Conservation (phyloP, 306 rosid species). For the Begonia masoniana region DNA sequence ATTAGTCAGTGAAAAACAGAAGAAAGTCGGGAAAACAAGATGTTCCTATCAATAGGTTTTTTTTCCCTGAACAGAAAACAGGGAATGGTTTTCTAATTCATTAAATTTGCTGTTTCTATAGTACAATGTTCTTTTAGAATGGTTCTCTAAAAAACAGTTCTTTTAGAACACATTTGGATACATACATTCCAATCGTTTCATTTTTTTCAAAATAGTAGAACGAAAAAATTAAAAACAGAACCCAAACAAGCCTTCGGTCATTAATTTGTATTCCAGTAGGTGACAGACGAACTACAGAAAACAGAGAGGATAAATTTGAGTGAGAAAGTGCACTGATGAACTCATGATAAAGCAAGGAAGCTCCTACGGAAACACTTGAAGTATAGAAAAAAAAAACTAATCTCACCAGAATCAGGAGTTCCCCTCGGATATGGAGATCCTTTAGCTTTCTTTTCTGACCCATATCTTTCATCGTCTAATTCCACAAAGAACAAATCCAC, state of each 20-base stretch:
- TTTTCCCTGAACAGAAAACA: no score
- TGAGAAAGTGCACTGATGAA: constrained; percentile 9
- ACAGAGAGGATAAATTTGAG: constrained; percentile 2
- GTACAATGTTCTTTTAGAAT: no score
- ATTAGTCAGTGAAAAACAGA: no score
- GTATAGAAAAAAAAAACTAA: constrained; percentile 6
- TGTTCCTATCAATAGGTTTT: no score
- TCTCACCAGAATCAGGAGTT: constrained; percentile 64
- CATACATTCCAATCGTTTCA: no score
- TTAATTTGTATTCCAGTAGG: constrained; percentile 37
- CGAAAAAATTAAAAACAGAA: no score
- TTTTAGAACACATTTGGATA: no score
- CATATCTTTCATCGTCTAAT: constrained; percentile 63
- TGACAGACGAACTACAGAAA: constrained; percentile 15
- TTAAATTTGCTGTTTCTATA: no score
- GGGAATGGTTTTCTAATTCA: no score
- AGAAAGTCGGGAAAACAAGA: no score
- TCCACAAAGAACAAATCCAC: constrained; percentile 11
- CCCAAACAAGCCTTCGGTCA: background rate
- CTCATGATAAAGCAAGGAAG: constrained; percentile 1
- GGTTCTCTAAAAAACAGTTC: no score
- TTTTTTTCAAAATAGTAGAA: no score
- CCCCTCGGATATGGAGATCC: constrained; percentile 43
- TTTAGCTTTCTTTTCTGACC: constrained; percentile 74
- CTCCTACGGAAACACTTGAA: constrained; percentile 6